Percentiles rank a stretch among this genome's conserved stretches.
Conservation (phyloP, 2,329 filamentous ascomycete species). For the Colletotrichum sp. region DNA sequence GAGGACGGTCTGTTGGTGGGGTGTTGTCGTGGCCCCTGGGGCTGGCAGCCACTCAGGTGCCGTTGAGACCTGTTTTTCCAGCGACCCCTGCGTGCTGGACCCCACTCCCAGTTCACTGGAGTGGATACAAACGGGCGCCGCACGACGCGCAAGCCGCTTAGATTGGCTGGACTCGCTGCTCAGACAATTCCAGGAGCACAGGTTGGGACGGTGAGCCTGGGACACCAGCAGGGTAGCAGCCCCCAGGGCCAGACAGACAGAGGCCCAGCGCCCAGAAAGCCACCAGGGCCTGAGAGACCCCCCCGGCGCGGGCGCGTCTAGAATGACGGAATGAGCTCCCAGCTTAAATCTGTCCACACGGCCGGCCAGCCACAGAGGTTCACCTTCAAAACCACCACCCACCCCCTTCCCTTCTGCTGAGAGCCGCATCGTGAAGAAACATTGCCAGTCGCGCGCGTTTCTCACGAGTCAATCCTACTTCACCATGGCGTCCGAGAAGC, state of each 20-base stretch:
- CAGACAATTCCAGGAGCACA: not conserved
- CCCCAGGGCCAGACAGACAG: not conserved
- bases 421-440: not conserved
- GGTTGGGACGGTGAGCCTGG: not conserved
- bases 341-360: conserved; percentile 22
- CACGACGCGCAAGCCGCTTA: conserved; percentile 4
- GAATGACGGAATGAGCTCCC: conserved; percentile 10
- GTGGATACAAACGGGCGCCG: not conserved
- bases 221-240: not conserved
- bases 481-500: conserved; percentile 25
- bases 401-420: not conserved
- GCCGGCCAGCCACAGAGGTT: not conserved
- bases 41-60: not conserved
- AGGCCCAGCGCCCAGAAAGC: not conserved
- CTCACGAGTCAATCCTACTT: not conserved
- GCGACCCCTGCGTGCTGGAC: not conserved
- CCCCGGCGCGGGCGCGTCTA: not conserved
- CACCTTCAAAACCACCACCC: not conserved
- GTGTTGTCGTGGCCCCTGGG: not conserved
- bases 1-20: not conserved
- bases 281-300: not conserved
- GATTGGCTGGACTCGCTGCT: not conserved
- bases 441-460: not conserved
- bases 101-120: not conserved
- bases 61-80: not conserved